Evolutionary conservation across 768 basidiomycete species (phyloP).

Genomic region (Rhizopogon vesiculosus): DNA sequence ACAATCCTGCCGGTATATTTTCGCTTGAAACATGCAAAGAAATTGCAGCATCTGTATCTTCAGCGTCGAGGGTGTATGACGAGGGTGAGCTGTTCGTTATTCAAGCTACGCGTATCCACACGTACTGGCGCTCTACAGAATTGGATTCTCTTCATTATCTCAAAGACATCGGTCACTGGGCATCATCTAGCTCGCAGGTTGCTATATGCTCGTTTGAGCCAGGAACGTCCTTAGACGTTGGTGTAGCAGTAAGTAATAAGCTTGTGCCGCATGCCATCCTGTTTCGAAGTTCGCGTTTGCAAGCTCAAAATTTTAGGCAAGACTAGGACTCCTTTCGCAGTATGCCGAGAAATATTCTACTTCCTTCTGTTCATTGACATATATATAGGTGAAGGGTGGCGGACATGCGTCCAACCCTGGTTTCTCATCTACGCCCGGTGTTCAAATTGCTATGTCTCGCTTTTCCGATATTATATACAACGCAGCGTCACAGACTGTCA

Average conservation of each 20-base stretch:
- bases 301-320: conserved; percentile 33
- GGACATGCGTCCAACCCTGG: conserved; percentile 50
- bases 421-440: conserved; percentile 53
- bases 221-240: not conserved
- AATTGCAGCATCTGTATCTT: not conserved
- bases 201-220: not conserved
- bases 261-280: not conserved
- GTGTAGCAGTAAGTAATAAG: not conserved
- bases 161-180: not conserved
- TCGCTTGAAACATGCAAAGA: not conserved
- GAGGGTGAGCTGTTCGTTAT: not conserved
- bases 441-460: conserved; percentile 48
- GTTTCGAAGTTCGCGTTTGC: not conserved
- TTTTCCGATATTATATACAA: conserved; percentile 44
- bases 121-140: not conserved
- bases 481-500: conserved; percentile 30
- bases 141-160: not conserved
- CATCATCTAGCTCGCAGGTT: not conserved
- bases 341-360: not conserved
- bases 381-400: conserved; percentile 48
- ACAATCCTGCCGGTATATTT: not conserved
- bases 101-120: not conserved
- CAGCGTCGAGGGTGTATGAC: not conserved
- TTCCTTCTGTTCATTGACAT: conserved; percentile 18
- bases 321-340: conserved; percentile 28